These are phyloP conservation scores for Penicillium chermesinum DNA, from an alignment of 495 filamentous ascomycete species.

Conservation along the genomic window DNA sequence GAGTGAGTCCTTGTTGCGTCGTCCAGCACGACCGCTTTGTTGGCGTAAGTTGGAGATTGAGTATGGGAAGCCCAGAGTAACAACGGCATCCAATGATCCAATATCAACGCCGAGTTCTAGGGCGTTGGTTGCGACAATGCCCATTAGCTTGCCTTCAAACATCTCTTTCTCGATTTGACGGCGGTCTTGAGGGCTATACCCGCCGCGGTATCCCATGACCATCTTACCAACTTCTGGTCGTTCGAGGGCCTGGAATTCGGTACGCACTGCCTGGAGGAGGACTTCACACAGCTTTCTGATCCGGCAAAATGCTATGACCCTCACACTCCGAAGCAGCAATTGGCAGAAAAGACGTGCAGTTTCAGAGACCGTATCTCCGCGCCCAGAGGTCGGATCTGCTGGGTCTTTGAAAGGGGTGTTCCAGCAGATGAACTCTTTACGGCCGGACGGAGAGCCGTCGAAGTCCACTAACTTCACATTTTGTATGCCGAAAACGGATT, in stretches of 20 bases:
- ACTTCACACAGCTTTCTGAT: constrained; percentile 85
- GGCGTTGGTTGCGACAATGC: constrained; percentile 90
- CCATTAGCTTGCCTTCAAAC: constrained; percentile 92
- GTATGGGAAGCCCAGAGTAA: constrained; percentile 92
- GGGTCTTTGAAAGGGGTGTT: constrained; percentile 96
- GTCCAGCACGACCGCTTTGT: constrained; percentile 88
- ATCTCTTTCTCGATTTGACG: constrained; percentile 89
- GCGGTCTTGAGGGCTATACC: constrained; percentile 92
- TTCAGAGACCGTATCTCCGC: constrained; percentile 77
- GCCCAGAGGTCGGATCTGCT: constrained; percentile 75
- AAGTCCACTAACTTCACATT: constrained; percentile 75
- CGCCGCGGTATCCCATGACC: constrained; percentile 94
- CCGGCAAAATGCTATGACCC: constrained; percentile 91
- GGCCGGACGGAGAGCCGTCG: constrained; percentile 87
- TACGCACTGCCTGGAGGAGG: constrained; percentile 72
- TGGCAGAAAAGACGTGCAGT: constrained; percentile 86
- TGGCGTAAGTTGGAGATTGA: constrained; percentile 91
- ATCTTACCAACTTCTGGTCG: constrained; percentile 66
- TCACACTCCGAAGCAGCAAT: constrained; percentile 78
- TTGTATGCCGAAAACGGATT: constrained; percentile 85
- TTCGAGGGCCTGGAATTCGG: constrained; percentile 67
- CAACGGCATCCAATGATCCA: constrained; percentile 87
- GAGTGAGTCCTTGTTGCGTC: constrained; percentile 90
- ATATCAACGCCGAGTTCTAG: constrained; percentile 95
- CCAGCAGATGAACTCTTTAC: constrained; percentile 97